Evolutionary conservation across 2,329 filamentous ascomycete genomes (phyloP), one percentile per base, ranked within the genome.

Genomic region (Colletotrichum sp.): DNA sequence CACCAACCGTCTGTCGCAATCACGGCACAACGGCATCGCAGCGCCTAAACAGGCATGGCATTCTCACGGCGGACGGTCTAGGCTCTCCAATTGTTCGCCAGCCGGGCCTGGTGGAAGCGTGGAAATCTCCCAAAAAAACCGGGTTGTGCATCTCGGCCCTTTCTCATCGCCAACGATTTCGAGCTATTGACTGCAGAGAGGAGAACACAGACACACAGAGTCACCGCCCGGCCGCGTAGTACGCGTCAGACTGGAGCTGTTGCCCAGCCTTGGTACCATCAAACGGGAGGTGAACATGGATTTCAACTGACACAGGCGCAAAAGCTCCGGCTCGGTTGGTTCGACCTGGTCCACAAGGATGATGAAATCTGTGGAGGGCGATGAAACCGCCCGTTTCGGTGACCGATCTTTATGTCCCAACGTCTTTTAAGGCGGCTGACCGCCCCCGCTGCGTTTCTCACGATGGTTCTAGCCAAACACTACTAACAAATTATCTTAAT

Each of bases 1-100:
- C 73, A 73, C 73, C 73, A 73, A 68, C 57, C 43, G 64, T 24
- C 28, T 30, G 57, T 59, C 73, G 73, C 73, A 75, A 75, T 73
- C 70, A 75, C 73, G 73, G 73, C 39, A 75, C 69, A 64, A 59
- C 73, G 73, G 73, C 73, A 75, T 75, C 64, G 26, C 24, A 60
- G 34, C 21, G 73, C 70, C 70, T 36, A 65, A 64, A 59, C 14
- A 52, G 57, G 64, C 73, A 73, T 73, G 70, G 70, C 70, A 52
- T 68, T 68, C 69, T 68, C 32, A 43, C 24, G 57, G 57, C 43
- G 30, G 21, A 26, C 26, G 59, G 70, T 73, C 73, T 68, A 68
- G 73, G 43, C 73, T 73, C 32, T 63, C 34, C 16, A 48, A 14
- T 18, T 24, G 6, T 21, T 65, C 43, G 59, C 39, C 59, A 59